Evolutionary conservation across 2,329 filamentous ascomycete genomes (phyloP), one percentile per base, ranked within the genome.

Genomic region (Colletotrichum neosansevieriae): DNA sequence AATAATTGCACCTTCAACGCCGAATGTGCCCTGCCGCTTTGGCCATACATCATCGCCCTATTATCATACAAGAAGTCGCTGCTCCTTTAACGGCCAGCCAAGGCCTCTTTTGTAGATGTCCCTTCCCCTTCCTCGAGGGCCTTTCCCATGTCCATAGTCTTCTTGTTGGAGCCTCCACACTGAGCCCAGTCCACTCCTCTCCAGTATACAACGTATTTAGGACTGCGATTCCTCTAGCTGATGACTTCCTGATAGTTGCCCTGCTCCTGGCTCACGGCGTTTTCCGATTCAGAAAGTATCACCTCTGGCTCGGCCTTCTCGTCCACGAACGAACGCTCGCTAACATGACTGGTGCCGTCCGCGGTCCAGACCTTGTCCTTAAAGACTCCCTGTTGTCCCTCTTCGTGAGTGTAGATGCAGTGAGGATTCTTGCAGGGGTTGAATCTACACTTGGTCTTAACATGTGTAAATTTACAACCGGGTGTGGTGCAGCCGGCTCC

Each of bases 351-450:
- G 73, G 85, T 76, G 21, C 80, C 73, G 11, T 86, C 87, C 3
- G 93, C 88, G 17, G 91, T 94, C 95, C 95, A 98, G 32, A 97
- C 93, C 82, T 97, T 98, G 79, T 97, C 93, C 70, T 91, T 88
- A 80, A 94, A 95, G 13, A 88, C 89, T 58, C 92, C 94, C 73
- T 93, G 89, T 82, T 99, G 96, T 12, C 95, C 96, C 62, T 97
- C 94, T 45, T 90, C 92, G 79, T 99, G 96, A 79, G 94, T 94
- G 83, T 94, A 98, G 4, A 90, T 86, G 79, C 96, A 99, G 73
- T 84, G 87, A n/a, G 91, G 88, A 81, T 98, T 98, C 71, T 94
- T 88, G 81, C 96, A 99, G 0, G 95, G 96, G 73, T 90, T 94
- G 82, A 92, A 98, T 77, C 90, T 94, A 89, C 96, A 99, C 78